A percentile compares a stretch with the other conserved stretches of the same genome.
phyloP scores from a whole-genome alignment of 1,284 basidiomycete genomes.

The Cutaneotrichosporon sp. region DNA sequence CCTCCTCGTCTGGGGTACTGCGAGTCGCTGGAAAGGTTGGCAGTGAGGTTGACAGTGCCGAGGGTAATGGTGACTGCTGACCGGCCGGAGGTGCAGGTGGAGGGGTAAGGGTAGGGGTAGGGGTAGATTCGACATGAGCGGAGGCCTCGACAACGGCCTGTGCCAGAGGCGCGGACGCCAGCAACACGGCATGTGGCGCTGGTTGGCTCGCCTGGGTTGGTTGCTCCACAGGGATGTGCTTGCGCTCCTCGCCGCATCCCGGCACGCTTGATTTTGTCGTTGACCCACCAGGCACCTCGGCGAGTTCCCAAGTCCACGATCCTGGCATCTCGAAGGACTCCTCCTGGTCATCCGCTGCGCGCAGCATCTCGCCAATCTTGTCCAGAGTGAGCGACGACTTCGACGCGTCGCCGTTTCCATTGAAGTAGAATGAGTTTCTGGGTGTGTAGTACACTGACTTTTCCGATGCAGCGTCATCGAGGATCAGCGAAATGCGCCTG shows the following conservation, averaged over 20 bases:
- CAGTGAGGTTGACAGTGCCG: not conserved
- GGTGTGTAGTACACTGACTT: conserved; percentile 20
- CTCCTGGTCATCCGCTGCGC: not conserved
- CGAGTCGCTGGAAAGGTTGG: not conserved
- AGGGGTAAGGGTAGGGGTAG: not conserved
- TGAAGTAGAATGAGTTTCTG: conserved; percentile 15
- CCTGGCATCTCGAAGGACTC: not conserved
- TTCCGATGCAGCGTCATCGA: conserved; percentile 14
- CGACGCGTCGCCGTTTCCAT: not conserved
- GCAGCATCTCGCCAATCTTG: conserved; percentile 4
- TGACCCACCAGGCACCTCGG: not conserved
- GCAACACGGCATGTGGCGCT: too few relatives aligned
- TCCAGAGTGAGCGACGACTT: not conserved
- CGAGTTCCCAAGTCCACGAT: not conserved
- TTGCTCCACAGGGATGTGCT: not conserved
- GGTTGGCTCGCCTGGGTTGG: not conserved
- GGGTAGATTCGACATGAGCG: not conserved
- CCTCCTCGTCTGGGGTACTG: not conserved
- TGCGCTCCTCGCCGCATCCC: not conserved
- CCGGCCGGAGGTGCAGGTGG: too few relatives aligned
- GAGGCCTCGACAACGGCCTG: not conserved
- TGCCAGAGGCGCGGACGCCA: not conserved
- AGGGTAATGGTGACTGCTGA: not conserved
- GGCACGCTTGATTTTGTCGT: not conserved
- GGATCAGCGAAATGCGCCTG: conserved; percentile 1